Evolutionary conservation across 169 alveolate species (phyloP), one percentile per base, ranked within the genome.

Genomic region (Plasmodium gonderi): DNA sequence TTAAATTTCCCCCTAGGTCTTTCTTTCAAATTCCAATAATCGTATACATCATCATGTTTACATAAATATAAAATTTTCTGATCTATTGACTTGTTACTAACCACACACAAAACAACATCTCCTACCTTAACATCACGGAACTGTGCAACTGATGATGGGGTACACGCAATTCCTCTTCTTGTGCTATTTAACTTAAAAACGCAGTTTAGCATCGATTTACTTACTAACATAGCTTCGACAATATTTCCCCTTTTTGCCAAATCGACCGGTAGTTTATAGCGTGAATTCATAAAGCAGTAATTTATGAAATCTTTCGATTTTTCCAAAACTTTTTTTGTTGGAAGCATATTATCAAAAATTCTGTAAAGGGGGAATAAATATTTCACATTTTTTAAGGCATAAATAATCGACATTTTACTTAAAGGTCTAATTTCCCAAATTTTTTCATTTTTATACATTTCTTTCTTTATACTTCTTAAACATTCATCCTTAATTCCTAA

Each of bases 101-200:
- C 89, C 72, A 87, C 93, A 75, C 93, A 87, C 36, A 87, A 65
- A 49, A 87, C 93, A 60, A 87, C 80, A 54, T 87, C 93, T 54
- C 95, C 95, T 54, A 87, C 67, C 6, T 89, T 80, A 12, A 92
- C 94, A 69, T 93, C 95, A 80, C 90, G 75, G 60, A 95, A 95
- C 38, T 95, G 96, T 17, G 90, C 74, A 79, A 95, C 81, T 7
- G 97, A 94, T 5, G 95, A 90, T 0, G 96, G 95, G 26, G 96
- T 91, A 76, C 91, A 83, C 23, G 94, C 97, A 75, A 95, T 76
- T 36, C 97, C 97, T 33, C 47, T 87, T 40, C 95, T 82, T 36
- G 95, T 94, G 29, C 94, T 91, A 69, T 95, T 95, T 54, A 95
- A 91, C 78, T 95, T 95, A 85, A 95, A 54, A 40, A 93, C 92